phyloP scores from a whole-genome alignment of 306 rosid genomes.

The Elaeagnus macrophylla region DNA sequence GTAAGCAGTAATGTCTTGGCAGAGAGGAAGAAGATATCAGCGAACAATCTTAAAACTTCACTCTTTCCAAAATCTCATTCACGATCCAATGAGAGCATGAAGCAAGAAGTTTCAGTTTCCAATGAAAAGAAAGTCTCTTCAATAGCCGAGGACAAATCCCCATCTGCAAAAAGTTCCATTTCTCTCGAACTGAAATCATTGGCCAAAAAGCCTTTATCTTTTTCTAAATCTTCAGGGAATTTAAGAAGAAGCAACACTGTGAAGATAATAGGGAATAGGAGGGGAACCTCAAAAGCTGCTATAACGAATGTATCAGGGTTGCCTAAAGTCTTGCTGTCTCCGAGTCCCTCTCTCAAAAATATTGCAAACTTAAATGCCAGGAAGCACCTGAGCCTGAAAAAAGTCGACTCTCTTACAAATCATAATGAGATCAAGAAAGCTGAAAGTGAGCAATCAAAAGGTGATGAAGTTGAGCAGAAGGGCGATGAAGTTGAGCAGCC shows the following conservation, averaged over 20 bases:
- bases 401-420: conserved; percentile 20
- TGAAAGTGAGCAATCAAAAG: conserved; percentile 25
- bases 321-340: conserved; percentile 24
- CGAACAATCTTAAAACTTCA: conserved; percentile 28
- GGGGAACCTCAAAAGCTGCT: conserved; percentile 26
- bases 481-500: conserved; percentile 23
- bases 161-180: conserved; percentile 25
- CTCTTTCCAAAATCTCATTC: conserved; percentile 14
- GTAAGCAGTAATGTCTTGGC: conserved; percentile 17
- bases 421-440: conserved; percentile 21
- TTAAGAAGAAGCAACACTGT: conserved; percentile 22
- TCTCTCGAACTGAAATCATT: conserved; percentile 28
- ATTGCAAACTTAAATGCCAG: conserved; percentile 35
- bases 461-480: conserved; percentile 24
- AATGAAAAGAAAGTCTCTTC: conserved; percentile 20
- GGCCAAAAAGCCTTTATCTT: conserved; percentile 25
- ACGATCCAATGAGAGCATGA: conserved; percentile 25
- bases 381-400: conserved; percentile 38
- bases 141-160: conserved; percentile 24
- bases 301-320: conserved; percentile 34
- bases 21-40: conserved; percentile 30
- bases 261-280: conserved; percentile 26
- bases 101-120: conserved; percentile 30
- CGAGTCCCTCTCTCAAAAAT: conserved; percentile 32
- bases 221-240: conserved; percentile 24